Conservation (phyloP, 2,329 filamentous ascomycete species). For the Verticillium isaacii region DNA sequence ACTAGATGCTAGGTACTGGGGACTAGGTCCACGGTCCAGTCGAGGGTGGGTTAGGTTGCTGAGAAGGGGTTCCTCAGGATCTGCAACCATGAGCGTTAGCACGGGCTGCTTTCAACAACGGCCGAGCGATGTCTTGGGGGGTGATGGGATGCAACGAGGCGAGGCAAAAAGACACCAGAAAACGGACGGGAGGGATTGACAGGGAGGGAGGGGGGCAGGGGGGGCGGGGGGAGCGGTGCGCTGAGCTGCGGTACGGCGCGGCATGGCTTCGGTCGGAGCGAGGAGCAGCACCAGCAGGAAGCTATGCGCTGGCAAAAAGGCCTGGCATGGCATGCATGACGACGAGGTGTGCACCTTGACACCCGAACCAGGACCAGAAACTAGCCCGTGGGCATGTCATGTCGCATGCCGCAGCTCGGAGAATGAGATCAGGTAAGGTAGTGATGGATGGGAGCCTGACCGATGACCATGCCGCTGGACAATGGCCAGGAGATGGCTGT, state of each 20-base stretch:
- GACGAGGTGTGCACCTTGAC: constrained; percentile 51
- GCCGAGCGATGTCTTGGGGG: constrained; percentile 13
- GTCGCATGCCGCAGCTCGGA: background rate
- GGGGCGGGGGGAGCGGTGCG: constrained; percentile 17
- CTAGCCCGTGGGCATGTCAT: constrained; percentile 12
- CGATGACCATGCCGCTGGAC: background rate
- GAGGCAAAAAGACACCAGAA: constrained; percentile 33
- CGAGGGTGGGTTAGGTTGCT: background rate
- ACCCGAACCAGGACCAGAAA: constrained; percentile 31
- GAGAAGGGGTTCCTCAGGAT: background rate
- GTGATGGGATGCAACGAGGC: constrained; percentile 30
- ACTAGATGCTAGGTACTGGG: constrained; percentile 7
- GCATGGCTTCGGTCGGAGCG: constrained; percentile 29
- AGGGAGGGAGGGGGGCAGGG: constrained; percentile 18
- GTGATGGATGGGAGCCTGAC: constrained; percentile 1
- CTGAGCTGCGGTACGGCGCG: background rate
- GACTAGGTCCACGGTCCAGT: constrained; percentile 14
- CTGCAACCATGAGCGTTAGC: background rate
- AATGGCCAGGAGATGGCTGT: too few relatives aligned
- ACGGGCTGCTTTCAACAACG: background rate
- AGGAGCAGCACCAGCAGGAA: constrained; percentile 28
- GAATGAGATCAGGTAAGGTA: constrained; percentile 14
- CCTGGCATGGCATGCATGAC: constrained; percentile 45
- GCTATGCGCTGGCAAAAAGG: constrained; percentile 41
- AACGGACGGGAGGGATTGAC: constrained; percentile 23